Evolutionary conservation across 1,284 basidiomycete species (phyloP).

Genomic region (Chondrostereum purpureum): DNA sequence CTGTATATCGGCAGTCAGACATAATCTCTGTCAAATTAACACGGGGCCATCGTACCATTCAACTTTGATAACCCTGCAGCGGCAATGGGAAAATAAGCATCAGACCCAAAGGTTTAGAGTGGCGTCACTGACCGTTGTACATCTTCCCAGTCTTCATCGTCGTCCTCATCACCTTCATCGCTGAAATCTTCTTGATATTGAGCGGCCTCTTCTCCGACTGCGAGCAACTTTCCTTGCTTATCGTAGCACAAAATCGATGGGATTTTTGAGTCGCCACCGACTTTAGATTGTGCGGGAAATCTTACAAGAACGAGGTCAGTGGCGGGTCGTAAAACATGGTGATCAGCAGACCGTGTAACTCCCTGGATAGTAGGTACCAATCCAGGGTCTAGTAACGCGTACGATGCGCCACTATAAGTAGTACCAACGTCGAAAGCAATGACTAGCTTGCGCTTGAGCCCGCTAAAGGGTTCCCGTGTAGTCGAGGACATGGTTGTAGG

Average conservation of each 20-base stretch:
- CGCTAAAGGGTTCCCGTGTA: conserved; percentile 1
- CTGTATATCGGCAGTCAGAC: conserved; percentile 14
- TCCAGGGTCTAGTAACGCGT: conserved; percentile 22
- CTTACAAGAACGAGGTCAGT: conserved; percentile 19
- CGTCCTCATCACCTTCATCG: background rate
- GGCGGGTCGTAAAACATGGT: background rate
- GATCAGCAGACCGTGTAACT: conserved; percentile 11
- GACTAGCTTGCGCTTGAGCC: conserved; percentile 33
- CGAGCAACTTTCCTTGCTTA: conserved; percentile 30
- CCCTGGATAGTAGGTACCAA: conserved; percentile 9
- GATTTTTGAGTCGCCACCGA: conserved; percentile 49
- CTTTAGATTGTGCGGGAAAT: conserved; percentile 46
- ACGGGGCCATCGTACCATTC: conserved; percentile 32
- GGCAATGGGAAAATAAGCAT: too few relatives aligned
- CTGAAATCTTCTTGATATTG: background rate
- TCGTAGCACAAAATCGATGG: conserved; percentile 52
- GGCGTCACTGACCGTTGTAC: background rate
- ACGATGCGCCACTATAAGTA: conserved; percentile 46
- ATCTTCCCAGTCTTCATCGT: background rate
- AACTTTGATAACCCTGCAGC: conserved; percentile 19
- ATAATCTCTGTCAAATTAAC: background rate
- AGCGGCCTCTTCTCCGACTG: conserved; percentile 42
- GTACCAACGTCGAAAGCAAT: conserved; percentile 48
- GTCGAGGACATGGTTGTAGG: too few relatives aligned
- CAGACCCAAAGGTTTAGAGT: too few relatives aligned